Conservation (phyloP, 1,139 yeast genomes). For the Zygotorulaspora mrakii region DNA sequence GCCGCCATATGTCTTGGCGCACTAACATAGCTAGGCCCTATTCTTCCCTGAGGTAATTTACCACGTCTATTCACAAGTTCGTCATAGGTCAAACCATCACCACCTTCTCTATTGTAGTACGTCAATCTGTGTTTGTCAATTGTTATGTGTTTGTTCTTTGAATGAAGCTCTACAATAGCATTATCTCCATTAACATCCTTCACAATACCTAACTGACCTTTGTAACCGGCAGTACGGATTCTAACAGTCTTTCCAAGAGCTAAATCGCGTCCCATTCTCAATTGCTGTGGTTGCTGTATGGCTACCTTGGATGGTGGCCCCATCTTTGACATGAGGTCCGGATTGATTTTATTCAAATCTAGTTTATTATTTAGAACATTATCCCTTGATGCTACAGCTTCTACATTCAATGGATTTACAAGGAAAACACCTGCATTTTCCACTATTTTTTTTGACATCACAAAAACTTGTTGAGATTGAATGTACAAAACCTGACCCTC, state of each 20-base stretch:
- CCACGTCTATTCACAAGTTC: slow-evolving; percentile 53
- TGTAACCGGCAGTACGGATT: slow-evolving; percentile 82
- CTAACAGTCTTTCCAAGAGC: slow-evolving; percentile 80
- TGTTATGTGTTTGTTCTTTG: slow-evolving; percentile 83
- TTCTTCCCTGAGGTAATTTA: slow-evolving; percentile 35
- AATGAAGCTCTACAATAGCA: slow-evolving; percentile 91
- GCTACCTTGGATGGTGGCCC: slow-evolving; percentile 54
- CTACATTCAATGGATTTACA: slow-evolving; percentile 68
- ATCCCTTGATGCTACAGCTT: slow-evolving; percentile 78
- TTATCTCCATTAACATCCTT: slow-evolving; percentile 87
- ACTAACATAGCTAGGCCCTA: slow-evolving; percentile 38
- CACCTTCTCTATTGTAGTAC: slow-evolving; percentile 61
- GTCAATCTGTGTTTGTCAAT: slow-evolving; percentile 75
- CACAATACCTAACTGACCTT: slow-evolving; percentile 91
- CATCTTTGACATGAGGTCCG: slow-evolving; percentile 51
- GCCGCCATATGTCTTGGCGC: slow-evolving; percentile 37
- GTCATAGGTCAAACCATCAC: slow-evolving; percentile 67
- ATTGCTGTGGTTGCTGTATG: slow-evolving; percentile 35
- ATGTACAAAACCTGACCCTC: slow-evolving; percentile 88
- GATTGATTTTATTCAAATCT: slow-evolving; percentile 82
- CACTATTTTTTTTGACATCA: slow-evolving; percentile 69
- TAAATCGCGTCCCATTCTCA: slow-evolving; percentile 68
- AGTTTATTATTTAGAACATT: slow-evolving; percentile 34
- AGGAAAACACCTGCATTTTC: slow-evolving; percentile 94
- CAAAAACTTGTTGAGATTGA: slow-evolving; percentile 71